A percentile compares a stretch with the other conserved stretches of the same genome.
Conservation (phyloP, 805 yeast genomes). For the Naumovozyma baii region DNA sequence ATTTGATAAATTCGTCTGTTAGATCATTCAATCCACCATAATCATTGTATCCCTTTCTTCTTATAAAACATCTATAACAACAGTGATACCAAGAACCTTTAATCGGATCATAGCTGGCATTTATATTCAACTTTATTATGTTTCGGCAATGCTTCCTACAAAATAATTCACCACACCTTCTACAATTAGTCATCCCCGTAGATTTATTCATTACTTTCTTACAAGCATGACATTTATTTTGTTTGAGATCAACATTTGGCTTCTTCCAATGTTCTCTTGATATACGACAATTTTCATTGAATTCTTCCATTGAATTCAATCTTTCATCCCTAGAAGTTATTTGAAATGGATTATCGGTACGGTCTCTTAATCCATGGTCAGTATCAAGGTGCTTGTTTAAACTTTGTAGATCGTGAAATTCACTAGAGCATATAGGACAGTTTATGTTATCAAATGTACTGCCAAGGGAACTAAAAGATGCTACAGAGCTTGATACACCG, state of each 20-base stretch:
- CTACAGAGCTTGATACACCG: not conserved
- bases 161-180: slow-evolving; percentile 64
- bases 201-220: slow-evolving; percentile 47
- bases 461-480: not conserved
- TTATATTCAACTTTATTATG: slow-evolving; percentile 40
- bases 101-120: slow-evolving; percentile 38
- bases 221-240: slow-evolving; percentile 31
- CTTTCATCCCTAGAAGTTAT: not conserved
- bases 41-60: slow-evolving; percentile 45
- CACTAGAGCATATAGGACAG: slow-evolving; percentile 67
- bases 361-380: slow-evolving; percentile 36
- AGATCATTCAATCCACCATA: slow-evolving; percentile 39
- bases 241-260: slow-evolving; percentile 28
- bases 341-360: slow-evolving; percentile 13
- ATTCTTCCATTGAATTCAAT: not conserved
- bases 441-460: slow-evolving; percentile 2
- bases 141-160: slow-evolving; percentile 57
- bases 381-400: slow-evolving; percentile 67
- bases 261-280: slow-evolving; percentile 29
- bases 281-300: slow-evolving; percentile 2
- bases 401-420: slow-evolving; percentile 43
- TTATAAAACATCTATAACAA: slow-evolving; percentile 51
- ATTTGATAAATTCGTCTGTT: slow-evolving; percentile 33
- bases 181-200: slow-evolving; percentile 45
- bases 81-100: slow-evolving; percentile 62